A percentile compares a stretch with the other conserved stretches of the same genome.
Evolutionary conservation across 108 stramenopile species (phyloP).

Genomic region (Skeletonema costatum): DNA sequence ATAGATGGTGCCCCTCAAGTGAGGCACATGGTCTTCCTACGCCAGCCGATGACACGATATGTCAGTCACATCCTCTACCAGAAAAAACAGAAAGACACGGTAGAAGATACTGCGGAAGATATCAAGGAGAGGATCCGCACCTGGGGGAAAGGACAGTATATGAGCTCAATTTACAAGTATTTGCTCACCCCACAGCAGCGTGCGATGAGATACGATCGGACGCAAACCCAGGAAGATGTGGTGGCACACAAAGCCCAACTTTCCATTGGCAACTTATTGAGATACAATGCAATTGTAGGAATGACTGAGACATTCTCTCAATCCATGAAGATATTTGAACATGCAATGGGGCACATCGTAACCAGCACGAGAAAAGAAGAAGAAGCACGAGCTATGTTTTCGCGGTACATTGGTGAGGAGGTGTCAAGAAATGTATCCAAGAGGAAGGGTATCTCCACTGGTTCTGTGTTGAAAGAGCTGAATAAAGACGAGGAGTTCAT

Average conservation of each 20-base stretch:
- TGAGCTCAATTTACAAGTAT: slow-evolving; percentile 35
- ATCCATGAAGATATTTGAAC: slow-evolving; percentile 50
- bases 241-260: slow-evolving; percentile 21
- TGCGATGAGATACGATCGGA: neutral
- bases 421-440: slow-evolving; percentile 21
- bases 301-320: slow-evolving; percentile 56
- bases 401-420: neutral
- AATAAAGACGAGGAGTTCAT: slow-evolving; percentile 42
- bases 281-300: slow-evolving; percentile 57
- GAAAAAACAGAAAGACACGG: slow-evolving; percentile 12
- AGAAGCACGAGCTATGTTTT: slow-evolving; percentile 22
- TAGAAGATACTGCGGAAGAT: slow-evolving; percentile 3
- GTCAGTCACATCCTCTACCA: slow-evolving; percentile 46
- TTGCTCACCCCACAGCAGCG: slow-evolving; percentile 55
- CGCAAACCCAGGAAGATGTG: neutral
- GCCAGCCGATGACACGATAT: slow-evolving; percentile 49
- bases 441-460: slow-evolving; percentile 32
- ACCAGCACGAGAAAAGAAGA: neutral
- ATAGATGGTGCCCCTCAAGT: slow-evolving; percentile 1
- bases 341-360: slow-evolving; percentile 26
- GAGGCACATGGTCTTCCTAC: slow-evolving; percentile 50
- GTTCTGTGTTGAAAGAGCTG: slow-evolving; percentile 36
- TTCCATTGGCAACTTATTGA: slow-evolving; percentile 43
- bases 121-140: slow-evolving; percentile 21
- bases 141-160: slow-evolving; percentile 19